Evolutionary conservation across 345 rosid genomes (phyloP), one percentile per base, ranked within the genome.

Genomic region (Pistacia atlantica): DNA sequence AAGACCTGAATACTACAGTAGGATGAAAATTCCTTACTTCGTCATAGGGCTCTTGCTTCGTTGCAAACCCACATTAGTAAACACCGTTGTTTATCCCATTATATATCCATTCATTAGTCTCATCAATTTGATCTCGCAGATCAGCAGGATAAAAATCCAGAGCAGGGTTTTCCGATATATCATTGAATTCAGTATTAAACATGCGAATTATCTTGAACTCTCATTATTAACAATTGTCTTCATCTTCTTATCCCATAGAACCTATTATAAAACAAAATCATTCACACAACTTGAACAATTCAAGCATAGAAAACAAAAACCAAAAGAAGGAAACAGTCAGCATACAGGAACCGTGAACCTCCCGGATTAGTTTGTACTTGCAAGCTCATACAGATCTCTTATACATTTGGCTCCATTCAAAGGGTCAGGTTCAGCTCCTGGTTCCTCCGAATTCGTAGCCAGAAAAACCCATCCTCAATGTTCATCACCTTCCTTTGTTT

Each of bases 391-490:
- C 52, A 95, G 88, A 37, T 86, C 92, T 79, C 98, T 89, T 71
- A 89, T 78, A 77, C 85, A 93, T 77, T 93, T 89, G 67, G 90
- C 91, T 42, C 93, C 96, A 83, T 89, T 90, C 35, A 91, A 81
- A 79, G 85, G 79, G 79, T 93, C 94, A 17, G 91, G 91, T 38
- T 84, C 93, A 82, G 98, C 95, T 82, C 90, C 99, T 13, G 82
- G 84, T 69, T 91, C 93, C 83, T 94, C 96, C 0, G 86, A 75
- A 22, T 82, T 77, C 11, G 88, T 81, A 59, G 82, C 73, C 18
- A 94, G 90, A 68, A 95, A 95, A 51, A 93, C 87, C 98, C 99
- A 95, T 73, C 99, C 96, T 90, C 87, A 88, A 79, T 93, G 98
- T 71, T 91, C 94, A 82, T 93, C 98, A 0, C 67, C 84, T 51